Evolutionary conservation across 2,329 filamentous ascomycete species (phyloP), one percentile per base, ranked within the genome.

Genomic region (Fusarium cyanostomum): DNA sequence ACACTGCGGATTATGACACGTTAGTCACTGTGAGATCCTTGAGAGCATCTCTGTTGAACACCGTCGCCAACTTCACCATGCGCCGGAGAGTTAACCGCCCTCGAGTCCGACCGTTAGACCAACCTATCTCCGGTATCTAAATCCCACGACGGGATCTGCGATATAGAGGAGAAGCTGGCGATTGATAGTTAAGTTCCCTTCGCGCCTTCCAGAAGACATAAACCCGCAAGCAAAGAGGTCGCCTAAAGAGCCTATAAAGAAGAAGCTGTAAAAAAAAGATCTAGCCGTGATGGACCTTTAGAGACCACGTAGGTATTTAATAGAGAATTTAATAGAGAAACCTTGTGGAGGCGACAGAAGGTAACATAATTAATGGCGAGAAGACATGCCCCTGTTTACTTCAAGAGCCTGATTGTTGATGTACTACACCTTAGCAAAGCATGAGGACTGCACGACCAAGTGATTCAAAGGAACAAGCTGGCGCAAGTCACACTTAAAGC

Each of bases 51-150:
- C 8, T 35, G 21, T 18, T 27, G 10, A n/a, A 42, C 31, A 11
- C 11, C 15, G 16, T 45, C n/a, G 31, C 46, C 13, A 4, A 34
- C 26, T 56, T 62, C 46, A 61, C 26, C 38, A 16, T 43, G 28
- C 26, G 21, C n/a, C 24, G 31, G 44, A 34, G 16, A 33, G 39
- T 35, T 18, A 4, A 34, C 31, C 45, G 26, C 41, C 46, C 52
- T 15, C 49, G 7, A 5, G n/a, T 33, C 45, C 30, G 15, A 21
- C 18, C 11, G 21, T 16, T 44, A 11, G 48, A 38, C 51, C 55
- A 57, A 56, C 54, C 41, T 54, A n/a, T 16, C 44, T 34, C 56
- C 55, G 55, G 62, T 38, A 56, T 15, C 24, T 46, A 12, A 33
- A 31, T 18, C 41, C 34, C 52, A 37, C 31, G 41, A 59, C 33